These are phyloP conservation scores for Boletellus ananiceps DNA, from an alignment of 768 basidiomycete species.

Conservation along the genomic window DNA sequence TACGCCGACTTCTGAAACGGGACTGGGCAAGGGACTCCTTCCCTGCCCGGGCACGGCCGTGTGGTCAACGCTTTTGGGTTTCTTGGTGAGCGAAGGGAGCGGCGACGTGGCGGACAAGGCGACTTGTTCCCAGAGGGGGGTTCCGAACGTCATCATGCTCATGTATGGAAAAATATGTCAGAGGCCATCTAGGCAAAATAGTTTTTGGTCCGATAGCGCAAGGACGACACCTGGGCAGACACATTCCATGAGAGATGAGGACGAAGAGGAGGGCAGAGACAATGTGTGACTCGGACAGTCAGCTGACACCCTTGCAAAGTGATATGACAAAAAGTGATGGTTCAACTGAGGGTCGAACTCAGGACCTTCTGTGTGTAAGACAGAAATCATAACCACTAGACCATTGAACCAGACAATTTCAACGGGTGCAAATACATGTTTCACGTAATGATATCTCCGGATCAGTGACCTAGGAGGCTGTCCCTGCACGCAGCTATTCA, in stretches of 20 bases:
- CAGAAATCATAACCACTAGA: constrained; percentile 59
- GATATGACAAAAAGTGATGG: constrained; percentile 29
- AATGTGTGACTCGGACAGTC: too few relatives aligned
- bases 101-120: too few relatives aligned
- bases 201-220: background rate
- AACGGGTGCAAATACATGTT: accelerated
- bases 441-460: too few relatives aligned
- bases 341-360: constrained; percentile 41
- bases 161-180: background rate
- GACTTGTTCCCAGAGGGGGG: background rate
- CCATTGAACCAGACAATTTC: constrained; percentile 41
- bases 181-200: background rate
- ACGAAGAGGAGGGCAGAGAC: too few relatives aligned
- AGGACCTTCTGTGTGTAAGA: constrained; percentile 43
- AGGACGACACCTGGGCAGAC: too few relatives aligned
- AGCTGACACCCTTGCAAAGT: too few relatives aligned
- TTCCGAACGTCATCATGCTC: background rate
- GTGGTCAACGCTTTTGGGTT: background rate
- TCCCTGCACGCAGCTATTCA: too few relatives aligned
- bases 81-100: background rate
- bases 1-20: background rate
- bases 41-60: background rate
- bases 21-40: too few relatives aligned
- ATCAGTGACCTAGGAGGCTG: too few relatives aligned
- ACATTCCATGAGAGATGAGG: too few relatives aligned